Evolutionary conservation across 2,329 filamentous ascomycete genomes (phyloP), one percentile per base, ranked within the genome.

Genomic region (Ophiocordyceps camponoti-rufipedis): DNA sequence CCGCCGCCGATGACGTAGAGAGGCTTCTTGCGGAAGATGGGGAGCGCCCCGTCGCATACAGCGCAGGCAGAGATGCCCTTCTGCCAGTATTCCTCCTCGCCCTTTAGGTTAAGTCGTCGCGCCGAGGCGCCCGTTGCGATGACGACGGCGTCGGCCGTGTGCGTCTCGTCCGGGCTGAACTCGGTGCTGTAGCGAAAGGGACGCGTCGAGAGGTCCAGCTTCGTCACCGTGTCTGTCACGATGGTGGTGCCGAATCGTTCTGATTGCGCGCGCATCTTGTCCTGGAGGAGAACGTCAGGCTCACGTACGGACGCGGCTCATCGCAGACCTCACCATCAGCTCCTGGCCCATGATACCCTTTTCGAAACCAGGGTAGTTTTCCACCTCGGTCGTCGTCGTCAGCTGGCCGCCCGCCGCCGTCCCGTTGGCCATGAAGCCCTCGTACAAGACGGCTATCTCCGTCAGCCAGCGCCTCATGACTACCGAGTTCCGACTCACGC

Each of bases 341-440:
- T 86, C 82, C 47, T 75, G 67, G 53, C 91, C 91, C 66, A 86
- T 83, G 62, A 98, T 87, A 51, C 82, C 84, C 56, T 85, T 76
- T 57, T 85, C 83, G 69, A 96, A 98, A 43, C 91, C 91, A 28
- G 91, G 91, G 67, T 82, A 98, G 75, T 98, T 98, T 72, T 98
- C 91, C 48, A 98, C 80, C 54, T 98, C 93, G 57, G 94, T 96
- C 46, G 91, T 98, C 28, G 93, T 98, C 46, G 93, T 98, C 54
- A 98, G 74, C 72, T 98, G 91, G 47, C 91, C 91, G 54, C 91
- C 91, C 41, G 91, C 86, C 7, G 91, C 91, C 56, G 93, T 94
- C 58, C 89, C 91, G 60, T 95, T 91, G 56, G 91, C 91, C 63
- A 98, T 80, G 75, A 98, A 94, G 55, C 91, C 91, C 69, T 98